A percentile compares a stretch with the other conserved stretches of the same genome.
These are phyloP conservation scores for Boletus speciosus DNA, from an alignment of 768 basidiomycete species.

Conservation along the genomic window DNA sequence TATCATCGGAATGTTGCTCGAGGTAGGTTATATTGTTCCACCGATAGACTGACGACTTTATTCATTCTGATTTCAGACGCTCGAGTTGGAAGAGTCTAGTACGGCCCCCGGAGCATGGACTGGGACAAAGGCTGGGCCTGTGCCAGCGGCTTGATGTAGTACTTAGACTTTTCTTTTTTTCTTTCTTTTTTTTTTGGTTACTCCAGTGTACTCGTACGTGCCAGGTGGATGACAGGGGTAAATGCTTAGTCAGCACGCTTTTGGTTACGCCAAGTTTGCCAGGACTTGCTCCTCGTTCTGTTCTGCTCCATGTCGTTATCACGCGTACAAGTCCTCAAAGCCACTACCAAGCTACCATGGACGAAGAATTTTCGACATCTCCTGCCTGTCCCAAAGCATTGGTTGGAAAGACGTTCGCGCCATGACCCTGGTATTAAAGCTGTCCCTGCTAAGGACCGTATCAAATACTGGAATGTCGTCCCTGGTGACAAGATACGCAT, in stretches of 20 bases:
- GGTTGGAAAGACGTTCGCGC: constrained; percentile 42
- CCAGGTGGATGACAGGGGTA: neutral
- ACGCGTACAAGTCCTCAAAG: constrained; percentile 39
- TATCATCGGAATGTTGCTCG: constrained; percentile 78
- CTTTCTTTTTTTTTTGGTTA: neutral
- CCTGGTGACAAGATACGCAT: constrained; percentile 78
- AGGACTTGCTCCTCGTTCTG: neutral
- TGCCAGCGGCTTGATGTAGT: constrained; percentile 20
- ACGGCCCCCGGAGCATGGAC: constrained; percentile 46
- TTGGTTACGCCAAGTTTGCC: neutral
- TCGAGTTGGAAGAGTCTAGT: constrained; percentile 79
- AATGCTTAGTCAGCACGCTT: constrained; percentile 20
- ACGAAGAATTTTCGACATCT: constrained; percentile 69
- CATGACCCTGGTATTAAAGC: constrained; percentile 47
- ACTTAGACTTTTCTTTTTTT: neutral
- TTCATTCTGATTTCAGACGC: constrained; percentile 46
- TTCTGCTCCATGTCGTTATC: constrained; percentile 26
- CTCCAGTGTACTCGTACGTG: constrained; percentile 1
- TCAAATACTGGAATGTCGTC: constrained; percentile 85
- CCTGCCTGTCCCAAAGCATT: constrained; percentile 54
- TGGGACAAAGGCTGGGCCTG: constrained; percentile 24
- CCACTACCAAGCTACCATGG: constrained; percentile 52
- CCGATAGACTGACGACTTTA: neutral
- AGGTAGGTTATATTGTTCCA: constrained; percentile 46
- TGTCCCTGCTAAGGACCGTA: constrained; percentile 61